Evolutionary conservation across 179 eudicot genomes (phyloP).

Genomic region (Patellifolia procumbens): DNA sequence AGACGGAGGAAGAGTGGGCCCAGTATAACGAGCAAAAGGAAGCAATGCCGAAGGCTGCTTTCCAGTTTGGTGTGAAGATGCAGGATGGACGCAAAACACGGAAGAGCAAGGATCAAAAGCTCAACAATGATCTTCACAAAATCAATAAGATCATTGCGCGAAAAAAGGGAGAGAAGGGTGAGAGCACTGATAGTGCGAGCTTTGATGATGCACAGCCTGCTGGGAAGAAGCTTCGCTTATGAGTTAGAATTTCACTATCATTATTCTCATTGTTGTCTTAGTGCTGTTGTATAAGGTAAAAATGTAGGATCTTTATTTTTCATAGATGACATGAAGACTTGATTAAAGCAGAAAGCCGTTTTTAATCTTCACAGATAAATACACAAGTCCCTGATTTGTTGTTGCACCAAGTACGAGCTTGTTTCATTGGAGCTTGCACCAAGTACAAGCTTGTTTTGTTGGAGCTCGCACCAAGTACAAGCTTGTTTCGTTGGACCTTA

Average conservation of each 20-base stretch:
- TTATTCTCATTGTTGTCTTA: not conserved
- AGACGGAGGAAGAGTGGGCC: slow-evolving; percentile 98
- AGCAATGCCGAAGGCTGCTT: slow-evolving; percentile 99
- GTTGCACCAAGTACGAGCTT: too few species aligned
- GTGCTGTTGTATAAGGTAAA: slow-evolving; percentile 6
- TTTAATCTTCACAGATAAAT: not conserved
- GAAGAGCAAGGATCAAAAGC: slow-evolving; percentile 91
- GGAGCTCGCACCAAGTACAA: too few species aligned
- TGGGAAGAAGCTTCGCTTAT: slow-evolving; percentile 73
- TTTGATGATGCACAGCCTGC: slow-evolving; percentile 60
- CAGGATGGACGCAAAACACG: slow-evolving; percentile 95
- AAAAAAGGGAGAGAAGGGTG: slow-evolving; percentile 68
- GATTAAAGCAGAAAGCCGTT: not conserved
- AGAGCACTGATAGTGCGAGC: slow-evolving; percentile 34
- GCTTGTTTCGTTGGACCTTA: too few species aligned
- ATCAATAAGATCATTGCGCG: slow-evolving; percentile 80
- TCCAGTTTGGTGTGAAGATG: slow-evolving; percentile 99
- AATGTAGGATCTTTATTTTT: not conserved
- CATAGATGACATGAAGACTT: not conserved
- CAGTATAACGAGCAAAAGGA: slow-evolving; percentile 94
- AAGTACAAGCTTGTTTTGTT: too few species aligned
- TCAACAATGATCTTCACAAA: slow-evolving; percentile 89
- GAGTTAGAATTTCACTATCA: slow-evolving; percentile 11
- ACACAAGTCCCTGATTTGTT: too few species aligned
- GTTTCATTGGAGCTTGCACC: too few species aligned